These are phyloP conservation scores for Sporisorium exsertum DNA, from an alignment of 1,284 basidiomycete species.

Conservation along the genomic window DNA sequence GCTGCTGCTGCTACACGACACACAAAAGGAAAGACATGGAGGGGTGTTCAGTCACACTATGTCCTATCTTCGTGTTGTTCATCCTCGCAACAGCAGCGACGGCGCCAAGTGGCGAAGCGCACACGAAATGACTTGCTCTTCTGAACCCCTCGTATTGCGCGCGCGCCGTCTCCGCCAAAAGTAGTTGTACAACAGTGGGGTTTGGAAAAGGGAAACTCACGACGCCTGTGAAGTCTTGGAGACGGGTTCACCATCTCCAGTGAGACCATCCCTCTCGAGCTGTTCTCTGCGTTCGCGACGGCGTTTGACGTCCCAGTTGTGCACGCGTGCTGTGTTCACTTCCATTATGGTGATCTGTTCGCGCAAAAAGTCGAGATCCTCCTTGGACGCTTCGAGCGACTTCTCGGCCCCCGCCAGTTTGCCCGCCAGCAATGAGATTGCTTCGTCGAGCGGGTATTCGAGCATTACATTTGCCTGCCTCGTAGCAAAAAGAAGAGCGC, in stretches of 20 bases:
- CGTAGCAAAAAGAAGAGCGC: neutral
- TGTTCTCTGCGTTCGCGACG: conserved; percentile 74
- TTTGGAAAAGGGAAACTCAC: conserved; percentile 33
- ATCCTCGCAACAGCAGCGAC: conserved; percentile 5
- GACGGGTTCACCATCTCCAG: conserved; percentile 10
- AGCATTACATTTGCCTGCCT: conserved; percentile 83
- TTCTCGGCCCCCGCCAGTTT: conserved; percentile 84
- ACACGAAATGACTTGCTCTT: neutral
- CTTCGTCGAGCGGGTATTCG: conserved; percentile 87
- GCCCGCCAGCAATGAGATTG: conserved; percentile 79
- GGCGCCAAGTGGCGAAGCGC: neutral
- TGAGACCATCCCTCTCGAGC: conserved; percentile 36
- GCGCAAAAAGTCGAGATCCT: conserved; percentile 91
- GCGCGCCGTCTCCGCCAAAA: neutral
- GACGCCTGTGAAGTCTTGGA: conserved; percentile 30
- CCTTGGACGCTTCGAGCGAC: conserved; percentile 78
- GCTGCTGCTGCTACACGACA: conserved; percentile 2
- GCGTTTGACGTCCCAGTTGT: conserved; percentile 94
- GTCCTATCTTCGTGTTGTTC: neutral
- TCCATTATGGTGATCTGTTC: conserved; percentile 98
- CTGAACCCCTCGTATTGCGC: neutral
- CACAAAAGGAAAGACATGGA: neutral
- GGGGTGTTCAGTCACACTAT: conserved; percentile 24
- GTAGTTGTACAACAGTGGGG: conserved; percentile 11
- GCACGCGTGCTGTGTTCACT: conserved; percentile 94